Percentiles rank a stretch among this genome's conserved stretches.
phyloP scores from a whole-genome alignment of 148 eudicot species.

The Diospyros lotus region DNA sequence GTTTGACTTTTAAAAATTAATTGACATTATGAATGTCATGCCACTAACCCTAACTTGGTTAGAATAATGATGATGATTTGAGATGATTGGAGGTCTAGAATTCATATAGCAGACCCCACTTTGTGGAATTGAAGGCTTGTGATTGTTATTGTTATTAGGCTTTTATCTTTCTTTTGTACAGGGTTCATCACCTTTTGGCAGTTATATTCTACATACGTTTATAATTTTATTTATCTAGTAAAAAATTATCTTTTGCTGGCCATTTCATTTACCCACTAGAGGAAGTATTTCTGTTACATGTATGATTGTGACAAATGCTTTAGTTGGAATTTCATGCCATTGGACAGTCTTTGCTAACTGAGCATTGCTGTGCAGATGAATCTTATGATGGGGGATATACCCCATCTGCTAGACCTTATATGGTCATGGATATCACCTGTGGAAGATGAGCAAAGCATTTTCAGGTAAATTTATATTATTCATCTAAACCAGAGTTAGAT shows the following conservation, averaged over 20 bases:
- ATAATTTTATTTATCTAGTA: background rate
- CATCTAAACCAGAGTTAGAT: background rate
- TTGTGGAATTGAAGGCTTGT: background rate
- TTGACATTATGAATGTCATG: too few relatives aligned
- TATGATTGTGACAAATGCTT: background rate
- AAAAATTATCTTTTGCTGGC: background rate
- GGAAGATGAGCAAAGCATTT: slow-evolving; percentile 58
- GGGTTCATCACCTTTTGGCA: background rate
- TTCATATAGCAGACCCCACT: too few relatives aligned
- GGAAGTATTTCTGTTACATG: background rate
- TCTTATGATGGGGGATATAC: slow-evolving; percentile 87
- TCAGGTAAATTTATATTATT: slow-evolving; percentile 49
- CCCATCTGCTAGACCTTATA: slow-evolving; percentile 67
- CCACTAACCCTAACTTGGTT: too few relatives aligned
- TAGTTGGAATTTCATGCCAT: background rate
- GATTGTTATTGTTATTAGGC: background rate
- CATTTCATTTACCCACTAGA: background rate
- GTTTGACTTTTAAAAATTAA: too few relatives aligned
- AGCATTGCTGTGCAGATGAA: slow-evolving; percentile 61
- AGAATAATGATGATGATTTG: too few relatives aligned
- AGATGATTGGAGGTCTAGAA: too few relatives aligned
- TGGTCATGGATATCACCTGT: slow-evolving; percentile 98
- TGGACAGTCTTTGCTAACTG: slow-evolving; percentile 9
- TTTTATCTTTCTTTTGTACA: too few relatives aligned
- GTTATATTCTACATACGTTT: background rate